A percentile compares a stretch with the other conserved stretches of the same genome.
phyloP scores from a whole-genome alignment of 2,329 filamentous ascomycete genomes.

The Karstenula rhodostoma region DNA sequence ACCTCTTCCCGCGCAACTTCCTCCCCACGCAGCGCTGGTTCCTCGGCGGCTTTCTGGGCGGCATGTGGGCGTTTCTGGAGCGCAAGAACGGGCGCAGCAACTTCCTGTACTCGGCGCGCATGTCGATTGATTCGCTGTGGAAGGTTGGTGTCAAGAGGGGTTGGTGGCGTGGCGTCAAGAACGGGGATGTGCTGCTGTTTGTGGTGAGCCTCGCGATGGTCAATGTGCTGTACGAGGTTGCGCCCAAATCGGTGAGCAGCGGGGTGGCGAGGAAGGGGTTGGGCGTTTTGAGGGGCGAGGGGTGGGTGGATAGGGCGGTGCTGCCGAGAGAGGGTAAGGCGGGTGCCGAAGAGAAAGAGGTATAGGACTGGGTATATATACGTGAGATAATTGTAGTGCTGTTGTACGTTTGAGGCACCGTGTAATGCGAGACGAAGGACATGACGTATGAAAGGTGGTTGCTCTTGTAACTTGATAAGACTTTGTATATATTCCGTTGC shows the following conservation, averaged over 20 bases:
- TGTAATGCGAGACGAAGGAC: background rate
- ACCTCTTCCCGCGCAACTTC: conserved; percentile 74
- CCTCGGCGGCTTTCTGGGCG: conserved; percentile 84
- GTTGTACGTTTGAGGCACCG: background rate
- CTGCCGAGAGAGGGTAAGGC: conserved; percentile 20
- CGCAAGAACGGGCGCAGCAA: conserved; percentile 64
- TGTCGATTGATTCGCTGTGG: conserved; percentile 85
- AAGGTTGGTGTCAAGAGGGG: conserved; percentile 91
- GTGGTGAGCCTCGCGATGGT: conserved; percentile 79
- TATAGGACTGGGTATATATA: background rate
- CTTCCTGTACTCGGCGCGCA: conserved; percentile 80
- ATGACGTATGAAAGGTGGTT: background rate
- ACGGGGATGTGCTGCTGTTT: conserved; percentile 86
- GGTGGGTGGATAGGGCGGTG: conserved; percentile 70
- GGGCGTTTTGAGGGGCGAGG: conserved; percentile 77
- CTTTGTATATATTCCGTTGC: background rate
- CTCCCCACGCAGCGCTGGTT: conserved; percentile 89
- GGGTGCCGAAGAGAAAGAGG: conserved; percentile 16
- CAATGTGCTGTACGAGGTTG: conserved; percentile 78
- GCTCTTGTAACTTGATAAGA: background rate
- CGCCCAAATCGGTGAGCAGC: conserved; percentile 73
- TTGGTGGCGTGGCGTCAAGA: conserved; percentile 83
- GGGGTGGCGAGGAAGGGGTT: conserved; percentile 74
- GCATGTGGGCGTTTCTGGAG: conserved; percentile 84
- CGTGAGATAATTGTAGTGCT: background rate